These are phyloP conservation scores for Aureobasidium sp. DNA, from an alignment of 2,329 filamentous ascomycete genomes.

Conservation along the genomic window DNA sequence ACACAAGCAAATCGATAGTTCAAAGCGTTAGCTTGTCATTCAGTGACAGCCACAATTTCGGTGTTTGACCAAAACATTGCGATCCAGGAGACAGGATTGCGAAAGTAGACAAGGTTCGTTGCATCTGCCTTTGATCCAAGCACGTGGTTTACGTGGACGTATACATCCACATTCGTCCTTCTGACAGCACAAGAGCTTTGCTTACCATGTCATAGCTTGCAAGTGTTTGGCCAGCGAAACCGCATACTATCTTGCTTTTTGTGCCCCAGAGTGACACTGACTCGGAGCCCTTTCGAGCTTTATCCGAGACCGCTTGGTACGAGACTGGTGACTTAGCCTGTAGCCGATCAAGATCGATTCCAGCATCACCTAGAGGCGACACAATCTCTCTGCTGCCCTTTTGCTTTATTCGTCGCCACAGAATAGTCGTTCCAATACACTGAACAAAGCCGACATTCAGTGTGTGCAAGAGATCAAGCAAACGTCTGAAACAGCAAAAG, in stretches of 20 bases:
- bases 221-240: slow-evolving; percentile 5
- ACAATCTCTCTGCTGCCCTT: slow-evolving; percentile 1
- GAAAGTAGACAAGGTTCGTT: slow-evolving; percentile 10
- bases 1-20: slow-evolving; percentile 12
- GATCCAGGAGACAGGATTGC: not conserved
- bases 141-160: slow-evolving; percentile 4
- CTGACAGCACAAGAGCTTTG: slow-evolving; percentile 3
- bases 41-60: slow-evolving; percentile 2
- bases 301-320: slow-evolving; percentile 13
- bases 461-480: slow-evolving; percentile 3
- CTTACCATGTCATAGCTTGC: slow-evolving; percentile 10
- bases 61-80: not conserved
- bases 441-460: slow-evolving; percentile 2
- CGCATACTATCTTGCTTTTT: slow-evolving; percentile 16
- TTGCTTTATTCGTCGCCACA: slow-evolving; percentile 5
- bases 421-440: not conserved
- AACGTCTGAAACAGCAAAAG: slow-evolving; percentile 18
- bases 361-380: slow-evolving; percentile 8
- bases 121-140: slow-evolving; percentile 1
- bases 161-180: not conserved
- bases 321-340: slow-evolving; percentile 2
- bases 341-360: not conserved
- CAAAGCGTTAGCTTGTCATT: slow-evolving; percentile 2
- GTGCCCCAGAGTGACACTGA: slow-evolving; percentile 13
- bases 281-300: slow-evolving; percentile 9